Conservation (phyloP, 768 basidiomycete species). For the Mycena rosella region DNA sequence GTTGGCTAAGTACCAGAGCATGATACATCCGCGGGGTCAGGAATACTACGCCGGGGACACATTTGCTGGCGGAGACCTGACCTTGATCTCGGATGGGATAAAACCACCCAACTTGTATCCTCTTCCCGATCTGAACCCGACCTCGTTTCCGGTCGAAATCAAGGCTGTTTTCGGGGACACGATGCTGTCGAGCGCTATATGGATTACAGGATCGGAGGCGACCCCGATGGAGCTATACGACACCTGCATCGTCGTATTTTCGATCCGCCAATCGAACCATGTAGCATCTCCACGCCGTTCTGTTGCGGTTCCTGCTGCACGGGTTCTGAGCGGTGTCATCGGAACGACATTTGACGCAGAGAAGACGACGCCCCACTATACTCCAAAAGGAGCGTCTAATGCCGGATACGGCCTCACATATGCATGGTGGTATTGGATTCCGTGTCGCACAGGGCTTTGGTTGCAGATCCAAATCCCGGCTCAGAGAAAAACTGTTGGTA, state of each 20-base stretch:
- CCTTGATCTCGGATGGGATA: slow-evolving; percentile 1
- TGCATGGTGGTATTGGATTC: slow-evolving; percentile 48
- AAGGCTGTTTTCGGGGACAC: slow-evolving; percentile 43
- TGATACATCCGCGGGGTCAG: slow-evolving; percentile 38
- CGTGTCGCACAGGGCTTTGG: slow-evolving; percentile 39
- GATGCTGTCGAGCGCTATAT: slow-evolving; percentile 39
- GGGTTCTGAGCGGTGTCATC: slow-evolving; percentile 12
- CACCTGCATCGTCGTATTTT: slow-evolving; percentile 42
- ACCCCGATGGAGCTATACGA: slow-evolving; percentile 44
- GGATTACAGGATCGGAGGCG: slow-evolving; percentile 39
- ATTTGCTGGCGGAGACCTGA: not conserved
- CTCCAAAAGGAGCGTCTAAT: slow-evolving; percentile 41
- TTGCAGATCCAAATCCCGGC: slow-evolving; percentile 30
- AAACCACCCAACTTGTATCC: slow-evolving; percentile 13
- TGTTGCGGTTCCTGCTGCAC: slow-evolving; percentile 37
- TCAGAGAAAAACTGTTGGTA: not conserved
- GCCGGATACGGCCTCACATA: slow-evolving; percentile 23
- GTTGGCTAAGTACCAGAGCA: slow-evolving; percentile 29
- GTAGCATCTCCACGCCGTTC: not conserved
- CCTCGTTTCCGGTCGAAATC: slow-evolving; percentile 27
- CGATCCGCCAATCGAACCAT: not conserved
- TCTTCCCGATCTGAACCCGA: slow-evolving; percentile 1
- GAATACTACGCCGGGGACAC: slow-evolving; percentile 33
- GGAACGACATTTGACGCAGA: slow-evolving; percentile 12
- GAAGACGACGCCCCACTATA: not conserved